phyloP scores from a whole-genome alignment of 768 basidiomycete species.

The Serendipita vermifera region DNA sequence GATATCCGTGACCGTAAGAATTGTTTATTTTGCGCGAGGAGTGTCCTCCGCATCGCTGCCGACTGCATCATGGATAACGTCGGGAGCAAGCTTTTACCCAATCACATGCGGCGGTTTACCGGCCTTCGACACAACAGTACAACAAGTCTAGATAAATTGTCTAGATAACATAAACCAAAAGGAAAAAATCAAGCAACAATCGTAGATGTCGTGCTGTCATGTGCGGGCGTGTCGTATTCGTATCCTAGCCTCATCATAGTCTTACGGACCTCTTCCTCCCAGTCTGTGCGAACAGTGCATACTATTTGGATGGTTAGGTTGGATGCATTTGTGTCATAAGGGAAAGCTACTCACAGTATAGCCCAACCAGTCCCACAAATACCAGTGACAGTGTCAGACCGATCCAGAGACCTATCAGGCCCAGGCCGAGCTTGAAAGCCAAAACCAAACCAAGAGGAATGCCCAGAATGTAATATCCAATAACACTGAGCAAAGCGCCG shows the following conservation, averaged over 20 bases:
- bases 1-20: conserved; percentile 10
- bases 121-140: no score
- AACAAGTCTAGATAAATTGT: neutral
- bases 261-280: neutral
- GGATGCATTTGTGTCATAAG: neutral
- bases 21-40: neutral
- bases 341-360: neutral
- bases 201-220: neutral
- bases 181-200: neutral
- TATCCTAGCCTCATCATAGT: conserved; percentile 4
- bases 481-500: neutral
- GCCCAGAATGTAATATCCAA: conserved; percentile 26
- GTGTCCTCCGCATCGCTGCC: conserved; percentile 2
- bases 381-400: conserved; percentile 60
- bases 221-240: neutral
- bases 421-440: conserved; percentile 45
- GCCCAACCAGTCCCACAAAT: conserved; percentile 17
- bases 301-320: neutral
- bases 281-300: neutral
- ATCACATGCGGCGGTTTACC: conserved; percentile 4
- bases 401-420: conserved; percentile 69
- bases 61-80: neutral
- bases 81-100: neutral
- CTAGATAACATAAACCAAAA: neutral
- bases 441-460: conserved; percentile 75